Base-by-base conservation (phyloP, 2,329 filamentous ascomycete genomes). In the Onygenales sp. region DNA sequence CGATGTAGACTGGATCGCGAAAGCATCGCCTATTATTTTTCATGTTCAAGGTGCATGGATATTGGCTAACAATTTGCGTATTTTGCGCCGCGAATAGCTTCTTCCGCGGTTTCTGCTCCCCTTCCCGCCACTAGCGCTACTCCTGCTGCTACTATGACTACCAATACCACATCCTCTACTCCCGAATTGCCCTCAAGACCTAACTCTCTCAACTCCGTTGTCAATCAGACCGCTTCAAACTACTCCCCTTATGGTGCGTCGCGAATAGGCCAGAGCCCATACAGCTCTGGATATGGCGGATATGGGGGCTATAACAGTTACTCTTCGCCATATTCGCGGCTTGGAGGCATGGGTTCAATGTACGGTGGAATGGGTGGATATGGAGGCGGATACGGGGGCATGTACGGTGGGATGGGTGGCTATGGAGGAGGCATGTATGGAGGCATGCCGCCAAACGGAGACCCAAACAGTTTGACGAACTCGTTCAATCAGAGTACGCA, bases 401-500 rank as follows among this genome's bases (percentile, higher is more conserved):
- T 74, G 68, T 72, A 74, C 47, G 70, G 69, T 21, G 72, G 73
- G 36, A 75, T 74, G 66, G 75, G 72, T 9, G 73, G 75, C 21
- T 75, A 73, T 68, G 69, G 64, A 13, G 21, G 21, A 43, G 70
- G 72, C 41, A 75, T 75, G 71, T 72, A 73, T 53, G 72, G 75
- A 10, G 71, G 71, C 51, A 72, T 74, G 65, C 69, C 67, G 49
- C 69, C 70, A 67, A 66, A 68, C 44, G 67, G 66, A 41, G 69
- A 95, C 68, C 88, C 89, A 32, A 89, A 93, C 69, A 96, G 90
- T 72, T 76, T 98, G 68, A 96, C 92, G n/a, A 88, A 94, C 67
- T 86, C 88, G 51, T 96, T 97, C 77, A 89, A 85, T 67, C 91
- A 95, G 70, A 93, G 87, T 75, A 98, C 94, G 0, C 88, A 93